A percentile compares a stretch with the other conserved stretches of the same genome.
Evolutionary conservation across 2,329 filamentous ascomycete genomes (phyloP).

Genomic region (Neofusicoccum umdonicola): DNA sequence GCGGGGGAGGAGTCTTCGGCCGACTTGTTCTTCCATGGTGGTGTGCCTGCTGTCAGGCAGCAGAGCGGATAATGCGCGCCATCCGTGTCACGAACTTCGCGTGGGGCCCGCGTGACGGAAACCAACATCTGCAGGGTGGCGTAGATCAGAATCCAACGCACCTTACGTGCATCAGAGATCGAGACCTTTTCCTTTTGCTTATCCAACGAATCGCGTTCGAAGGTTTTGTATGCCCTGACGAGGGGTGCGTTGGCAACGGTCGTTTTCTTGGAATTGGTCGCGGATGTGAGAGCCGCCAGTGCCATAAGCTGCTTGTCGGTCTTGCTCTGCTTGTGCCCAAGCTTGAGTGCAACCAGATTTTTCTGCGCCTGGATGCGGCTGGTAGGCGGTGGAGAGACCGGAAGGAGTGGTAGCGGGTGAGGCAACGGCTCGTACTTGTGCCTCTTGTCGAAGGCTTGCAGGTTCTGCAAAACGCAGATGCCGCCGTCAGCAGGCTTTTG

Average conservation of each 20-base stretch:
- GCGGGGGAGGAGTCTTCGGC: not conserved
- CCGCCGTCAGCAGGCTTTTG: conserved; percentile 61
- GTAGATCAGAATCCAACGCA: conserved; percentile 77
- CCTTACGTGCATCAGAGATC: conserved; percentile 67
- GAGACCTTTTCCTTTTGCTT: conserved; percentile 56
- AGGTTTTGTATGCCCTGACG: conserved; percentile 66
- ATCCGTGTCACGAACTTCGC: conserved; percentile 58
- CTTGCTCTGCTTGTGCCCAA: conserved; percentile 37
- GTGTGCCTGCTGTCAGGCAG: conserved; percentile 42
- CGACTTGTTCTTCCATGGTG: conserved; percentile 33
- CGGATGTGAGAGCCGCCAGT: conserved; percentile 37
- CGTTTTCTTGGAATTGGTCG: conserved; percentile 46
- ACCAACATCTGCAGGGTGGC: conserved; percentile 69
- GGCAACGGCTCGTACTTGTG: conserved; percentile 60
- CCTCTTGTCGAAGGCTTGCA: conserved; percentile 64
- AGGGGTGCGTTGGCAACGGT: conserved; percentile 47
- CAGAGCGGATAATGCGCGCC: conserved; percentile 60
- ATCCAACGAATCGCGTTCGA: conserved; percentile 59
- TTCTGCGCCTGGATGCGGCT: conserved; percentile 32
- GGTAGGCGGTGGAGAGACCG: conserved; percentile 38
- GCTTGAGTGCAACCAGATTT: conserved; percentile 33
- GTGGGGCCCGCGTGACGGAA: conserved; percentile 60
- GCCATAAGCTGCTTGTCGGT: conserved; percentile 39
- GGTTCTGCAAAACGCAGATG: conserved; percentile 66
- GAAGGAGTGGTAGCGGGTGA: conserved; percentile 67